A percentile compares a stretch with the other conserved stretches of the same genome.
These are phyloP conservation scores for Phalaenopsis aphrodite DNA, from an alignment of 106 monocot species.

Conservation along the genomic window DNA sequence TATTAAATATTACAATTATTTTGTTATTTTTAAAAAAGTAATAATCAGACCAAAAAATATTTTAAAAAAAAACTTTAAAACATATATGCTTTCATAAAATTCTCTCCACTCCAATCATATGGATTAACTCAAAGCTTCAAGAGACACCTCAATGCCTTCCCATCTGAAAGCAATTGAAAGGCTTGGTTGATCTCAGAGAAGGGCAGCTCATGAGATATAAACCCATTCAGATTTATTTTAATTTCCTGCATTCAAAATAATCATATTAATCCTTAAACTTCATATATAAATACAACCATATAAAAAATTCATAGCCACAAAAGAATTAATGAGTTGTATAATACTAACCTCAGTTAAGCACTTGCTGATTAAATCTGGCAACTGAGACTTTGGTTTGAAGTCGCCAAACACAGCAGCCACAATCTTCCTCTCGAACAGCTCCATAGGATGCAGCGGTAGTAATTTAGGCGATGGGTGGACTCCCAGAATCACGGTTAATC, in stretches of 20 bases:
- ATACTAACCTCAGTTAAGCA: constrained; percentile 41
- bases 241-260: constrained; percentile 30
- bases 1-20: no score
- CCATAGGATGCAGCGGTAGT: constrained; percentile 83
- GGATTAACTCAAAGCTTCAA: constrained; percentile 38
- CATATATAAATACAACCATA: neutral
- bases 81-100: no score
- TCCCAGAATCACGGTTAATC: constrained; percentile 57
- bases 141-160: constrained; percentile 73
- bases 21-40: no score
- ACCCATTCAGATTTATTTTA: constrained; percentile 68
- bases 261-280: neutral
- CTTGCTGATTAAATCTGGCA: constrained; percentile 44
- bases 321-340: neutral
- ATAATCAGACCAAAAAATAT: no score
- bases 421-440: constrained; percentile 60
- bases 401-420: constrained; percentile 52
- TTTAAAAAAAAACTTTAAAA: no score
- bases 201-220: constrained; percentile 84
- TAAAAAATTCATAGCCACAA: neutral
- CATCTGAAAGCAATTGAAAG: constrained; percentile 50
- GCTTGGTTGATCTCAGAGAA: constrained; percentile 80
- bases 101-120: neutral
- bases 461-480: constrained; percentile 42
- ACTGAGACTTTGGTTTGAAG: constrained; percentile 72